Percentiles rank a stretch among this genome's conserved stretches.
These are phyloP conservation scores for Cyberlindnera euphorbiiphila DNA, from an alignment of 805 yeast species.

Conservation along the genomic window DNA sequence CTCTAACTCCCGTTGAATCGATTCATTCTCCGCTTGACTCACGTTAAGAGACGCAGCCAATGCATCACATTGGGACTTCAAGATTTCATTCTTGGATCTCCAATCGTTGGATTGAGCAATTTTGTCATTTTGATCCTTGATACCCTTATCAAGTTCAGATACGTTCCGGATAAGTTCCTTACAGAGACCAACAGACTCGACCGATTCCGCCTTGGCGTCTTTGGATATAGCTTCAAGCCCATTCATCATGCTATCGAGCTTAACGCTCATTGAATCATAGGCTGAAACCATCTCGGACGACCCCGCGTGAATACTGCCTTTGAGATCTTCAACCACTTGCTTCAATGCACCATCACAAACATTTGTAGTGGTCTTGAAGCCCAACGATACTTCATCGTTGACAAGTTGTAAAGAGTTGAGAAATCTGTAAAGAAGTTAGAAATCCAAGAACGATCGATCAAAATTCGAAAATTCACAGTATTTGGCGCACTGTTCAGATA, in stretches of 20 bases:
- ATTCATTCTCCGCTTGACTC: constrained; percentile 1
- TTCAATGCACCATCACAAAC: neutral
- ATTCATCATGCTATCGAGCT: neutral
- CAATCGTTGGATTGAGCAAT: constrained; percentile 7
- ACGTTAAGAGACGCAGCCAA: constrained; percentile 1
- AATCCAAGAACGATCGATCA: neutral
- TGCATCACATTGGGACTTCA: constrained; percentile 3
- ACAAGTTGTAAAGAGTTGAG: constrained; percentile 3
- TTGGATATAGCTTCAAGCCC: neutral
- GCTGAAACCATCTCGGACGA: neutral
- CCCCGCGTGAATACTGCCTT: neutral
- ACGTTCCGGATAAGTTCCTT: constrained; percentile 11
- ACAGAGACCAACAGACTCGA: neutral
- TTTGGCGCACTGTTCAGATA: constrained; percentile 7
- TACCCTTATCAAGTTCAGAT: constrained; percentile 19
- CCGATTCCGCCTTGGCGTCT: neutral
- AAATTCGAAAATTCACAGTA: neutral
- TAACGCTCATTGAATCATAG: neutral
- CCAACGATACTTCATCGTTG: neutral
- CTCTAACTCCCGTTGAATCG: neutral
- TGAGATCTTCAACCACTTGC: neutral
- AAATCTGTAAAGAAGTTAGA: constrained; percentile 4
- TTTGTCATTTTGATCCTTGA: constrained; percentile 18
- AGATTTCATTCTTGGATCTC: constrained; percentile 2
- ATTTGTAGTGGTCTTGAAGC: neutral